A percentile compares a stretch with the other conserved stretches of the same genome.
Evolutionary conservation across 2,329 filamentous ascomycete species (phyloP).

Genomic region (Monosporascus cannonballus): DNA sequence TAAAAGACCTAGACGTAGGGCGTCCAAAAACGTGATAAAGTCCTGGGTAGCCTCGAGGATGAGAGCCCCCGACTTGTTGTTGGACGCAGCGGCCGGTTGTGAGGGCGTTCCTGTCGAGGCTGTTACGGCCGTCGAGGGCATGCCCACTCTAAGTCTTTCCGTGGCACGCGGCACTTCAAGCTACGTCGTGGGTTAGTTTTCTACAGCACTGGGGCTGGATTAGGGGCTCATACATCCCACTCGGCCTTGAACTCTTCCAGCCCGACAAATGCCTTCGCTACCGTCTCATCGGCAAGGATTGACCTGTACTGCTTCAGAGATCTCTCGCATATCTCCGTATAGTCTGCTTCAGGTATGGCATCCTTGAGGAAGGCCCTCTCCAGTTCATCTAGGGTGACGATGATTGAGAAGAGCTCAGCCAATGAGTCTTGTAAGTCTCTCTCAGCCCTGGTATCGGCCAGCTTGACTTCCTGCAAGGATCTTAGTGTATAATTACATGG

Average conservation of each 20-base stretch:
- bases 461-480: constrained; percentile 72
- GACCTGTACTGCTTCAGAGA: constrained; percentile 96
- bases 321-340: constrained; percentile 92
- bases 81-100: constrained; percentile 35
- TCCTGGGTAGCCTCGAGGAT: constrained; percentile 93
- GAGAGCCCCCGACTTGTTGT: constrained; percentile 52
- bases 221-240: constrained; percentile 64
- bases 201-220: constrained; percentile 2
- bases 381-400: constrained; percentile 88
- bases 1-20: constrained; percentile 82
- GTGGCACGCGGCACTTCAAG: constrained; percentile 92
- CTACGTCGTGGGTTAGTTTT: constrained; percentile 37
- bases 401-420: constrained; percentile 95
- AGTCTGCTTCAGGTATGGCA: constrained; percentile 83
- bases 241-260: constrained; percentile 85
- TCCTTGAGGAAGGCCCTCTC: constrained; percentile 97
- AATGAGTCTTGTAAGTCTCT: constrained; percentile 93
- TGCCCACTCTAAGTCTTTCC: constrained; percentile 83
- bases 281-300: constrained; percentile 81
- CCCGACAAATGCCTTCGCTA: constrained; percentile 81
- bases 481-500: constrained; percentile 1
- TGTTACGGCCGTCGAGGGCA: constrained; percentile 74
- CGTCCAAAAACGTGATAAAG: constrained; percentile 97
- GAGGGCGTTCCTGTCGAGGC: constrained; percentile 41
- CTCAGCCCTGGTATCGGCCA: constrained; percentile 79